Conservation (phyloP, 1,284 basidiomycete genomes). For the Tilletia caries region DNA sequence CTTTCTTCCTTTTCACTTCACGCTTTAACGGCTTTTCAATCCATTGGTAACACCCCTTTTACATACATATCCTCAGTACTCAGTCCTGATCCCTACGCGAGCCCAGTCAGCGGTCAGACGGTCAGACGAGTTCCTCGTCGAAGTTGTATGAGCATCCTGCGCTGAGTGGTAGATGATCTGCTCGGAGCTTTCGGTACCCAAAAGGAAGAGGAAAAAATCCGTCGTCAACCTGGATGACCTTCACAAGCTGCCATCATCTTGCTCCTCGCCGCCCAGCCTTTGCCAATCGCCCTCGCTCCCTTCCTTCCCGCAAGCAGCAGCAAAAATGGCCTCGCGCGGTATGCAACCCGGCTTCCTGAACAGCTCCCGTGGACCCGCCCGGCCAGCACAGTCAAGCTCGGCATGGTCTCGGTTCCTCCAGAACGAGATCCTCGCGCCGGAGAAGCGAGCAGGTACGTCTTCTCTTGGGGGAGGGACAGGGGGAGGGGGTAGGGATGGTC, state of each 20-base stretch:
- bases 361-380: neutral
- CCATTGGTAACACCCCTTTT: no score
- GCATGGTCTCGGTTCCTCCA: neutral
- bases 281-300: neutral
- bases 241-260: no score
- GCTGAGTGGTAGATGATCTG: no score
- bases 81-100: no score
- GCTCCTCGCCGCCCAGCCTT: neutral
- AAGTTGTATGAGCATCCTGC: no score
- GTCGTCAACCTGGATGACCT: neutral
- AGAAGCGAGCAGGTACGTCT: constrained; percentile 8
- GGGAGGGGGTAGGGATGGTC: no score
- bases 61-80: no score
- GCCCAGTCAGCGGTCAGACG: no score
- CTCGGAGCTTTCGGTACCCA: constrained; percentile 10
- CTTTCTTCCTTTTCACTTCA: no score
- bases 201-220: neutral
- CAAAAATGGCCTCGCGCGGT: constrained; percentile 8
- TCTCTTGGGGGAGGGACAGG: no score
- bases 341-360: constrained; percentile 11
- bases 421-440: neutral
- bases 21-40: no score
- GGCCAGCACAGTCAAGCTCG: neutral
- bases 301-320: neutral
- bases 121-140: no score